Base-by-base conservation (phyloP, 768 basidiomycete species). In the Macrocybe gigantea region DNA sequence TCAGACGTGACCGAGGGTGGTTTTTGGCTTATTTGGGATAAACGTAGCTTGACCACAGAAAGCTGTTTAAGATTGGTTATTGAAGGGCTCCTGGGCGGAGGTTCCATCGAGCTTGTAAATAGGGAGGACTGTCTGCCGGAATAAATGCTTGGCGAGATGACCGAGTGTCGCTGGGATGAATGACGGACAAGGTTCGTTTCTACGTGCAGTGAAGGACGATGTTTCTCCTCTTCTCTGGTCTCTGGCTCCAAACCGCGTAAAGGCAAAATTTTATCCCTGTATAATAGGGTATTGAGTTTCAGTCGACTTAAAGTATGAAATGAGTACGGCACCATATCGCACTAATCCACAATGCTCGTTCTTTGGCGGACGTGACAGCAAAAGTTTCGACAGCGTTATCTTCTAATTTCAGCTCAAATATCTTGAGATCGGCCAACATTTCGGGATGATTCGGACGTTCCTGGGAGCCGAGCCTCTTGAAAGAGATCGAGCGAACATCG, bases 311-410 rank as follows among this genome's bases (percentile, higher is more conserved):
- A 38, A 48, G 36, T n/a, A 40, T 32, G 7, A 45, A 45, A 47
- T 14, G 41, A 33, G 42, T 29, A 33, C 33, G 71, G 57, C 60
- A 86, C 87, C 87, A 89, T 41, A 88, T 78, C 3, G 81, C 77
- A 55, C 82, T 83, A 43, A 89, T 74, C 87, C 87, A 89, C 7
- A 73, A 74, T 3, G 84, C 85, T 44, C 87, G 70, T 48, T 85
- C 83, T 49, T 75, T 71, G 29, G 79, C 74, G 14, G 79, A 79
- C 7, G 67, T 60, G 2, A 77, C 79, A 0, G 83, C 85, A 59
- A 89, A 86, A 47, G 70, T 77, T 57, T 86, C 82, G 45, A 63
- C 68, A 3, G 62, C 63, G 15, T 68, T 62, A 10, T 71, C 78
- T 45, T 78, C 73, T 47, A 85, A 83, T 12, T 74, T 44, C n/a